Conservation (phyloP, 352 stramenopile species). For the Phytophthora melonis region DNA sequence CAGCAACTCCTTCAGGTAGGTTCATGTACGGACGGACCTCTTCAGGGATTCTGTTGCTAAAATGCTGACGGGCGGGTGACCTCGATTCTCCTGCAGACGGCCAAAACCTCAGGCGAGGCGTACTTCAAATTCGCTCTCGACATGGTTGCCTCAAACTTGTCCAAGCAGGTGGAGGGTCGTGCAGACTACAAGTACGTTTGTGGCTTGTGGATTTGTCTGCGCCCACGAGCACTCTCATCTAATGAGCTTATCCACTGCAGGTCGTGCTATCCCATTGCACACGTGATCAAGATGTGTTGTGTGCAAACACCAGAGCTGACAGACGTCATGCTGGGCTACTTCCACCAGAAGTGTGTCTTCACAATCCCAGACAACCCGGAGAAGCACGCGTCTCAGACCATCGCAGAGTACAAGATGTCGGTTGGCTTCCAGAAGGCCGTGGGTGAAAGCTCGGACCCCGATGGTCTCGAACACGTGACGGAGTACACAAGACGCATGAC, state of each 20-base stretch:
- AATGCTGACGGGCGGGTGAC: neutral
- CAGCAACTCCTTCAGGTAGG: slow-evolving; percentile 64
- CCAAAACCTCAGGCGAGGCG: slow-evolving; percentile 57
- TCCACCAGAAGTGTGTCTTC: slow-evolving; percentile 80
- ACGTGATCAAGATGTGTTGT: slow-evolving; percentile 85
- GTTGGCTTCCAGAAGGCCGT: slow-evolving; percentile 76
- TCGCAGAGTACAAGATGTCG: slow-evolving; percentile 73
- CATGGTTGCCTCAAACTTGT: slow-evolving; percentile 74
- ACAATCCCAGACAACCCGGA: slow-evolving; percentile 70
- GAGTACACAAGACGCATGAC: slow-evolving; percentile 86
- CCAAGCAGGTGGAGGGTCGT: slow-evolving; percentile 71
- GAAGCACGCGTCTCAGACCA: slow-evolving; percentile 61
- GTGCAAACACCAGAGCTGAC: slow-evolving; percentile 76
- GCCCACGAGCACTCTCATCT: neutral
- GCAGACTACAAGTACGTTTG: slow-evolving; percentile 80
- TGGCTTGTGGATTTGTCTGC: neutral
- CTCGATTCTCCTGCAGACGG: slow-evolving; percentile 42
- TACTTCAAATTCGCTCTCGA: slow-evolving; percentile 82
- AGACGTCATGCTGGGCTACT: slow-evolving; percentile 75
- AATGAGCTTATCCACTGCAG: slow-evolving; percentile 28
- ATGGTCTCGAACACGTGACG: slow-evolving; percentile 77
- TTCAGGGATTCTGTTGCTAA: neutral
- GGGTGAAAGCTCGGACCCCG: slow-evolving; percentile 61
- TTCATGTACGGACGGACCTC: too few relatives aligned
- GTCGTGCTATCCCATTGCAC: slow-evolving; percentile 72